Conservation (phyloP, 192 early-diverging fungal species). For the Ambispora gerdemannii region DNA sequence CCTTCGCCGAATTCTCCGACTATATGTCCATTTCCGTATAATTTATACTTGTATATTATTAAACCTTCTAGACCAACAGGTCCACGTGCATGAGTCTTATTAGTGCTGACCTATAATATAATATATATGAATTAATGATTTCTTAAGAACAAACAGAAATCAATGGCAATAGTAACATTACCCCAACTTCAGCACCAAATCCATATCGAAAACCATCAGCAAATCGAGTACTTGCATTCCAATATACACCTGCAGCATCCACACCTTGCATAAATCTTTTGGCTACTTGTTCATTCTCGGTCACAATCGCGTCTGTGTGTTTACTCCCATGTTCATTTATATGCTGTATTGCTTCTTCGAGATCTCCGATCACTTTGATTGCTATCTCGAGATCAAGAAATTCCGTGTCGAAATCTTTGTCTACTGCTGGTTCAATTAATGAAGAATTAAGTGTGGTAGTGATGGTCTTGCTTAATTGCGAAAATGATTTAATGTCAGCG, state of each 20-base stretch:
- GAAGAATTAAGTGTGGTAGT: too few species aligned
- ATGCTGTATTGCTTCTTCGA: slow-evolving; percentile 83
- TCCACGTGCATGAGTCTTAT: slow-evolving; percentile 98
- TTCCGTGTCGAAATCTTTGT: slow-evolving; percentile 84
- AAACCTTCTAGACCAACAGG: slow-evolving; percentile 96
- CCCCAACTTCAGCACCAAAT: slow-evolving; percentile 97
- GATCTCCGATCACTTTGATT: slow-evolving; percentile 68
- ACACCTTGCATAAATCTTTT: slow-evolving; percentile 87
- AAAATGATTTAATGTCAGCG: slow-evolving; percentile 53
- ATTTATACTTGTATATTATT: slow-evolving; percentile 96
- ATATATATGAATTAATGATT: background rate
- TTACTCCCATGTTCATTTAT: slow-evolving; percentile 92
- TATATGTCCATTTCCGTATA: slow-evolving; percentile 87
- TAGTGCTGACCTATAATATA: slow-evolving; percentile 71
- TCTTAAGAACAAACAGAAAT: background rate
- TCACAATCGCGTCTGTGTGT: slow-evolving; percentile 95
- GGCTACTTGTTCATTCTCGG: slow-evolving; percentile 67
- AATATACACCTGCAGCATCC: slow-evolving; percentile 97
- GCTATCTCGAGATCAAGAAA: slow-evolving; percentile 86
- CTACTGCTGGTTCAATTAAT: slow-evolving; percentile 31
- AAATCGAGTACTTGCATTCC: slow-evolving; percentile 94
- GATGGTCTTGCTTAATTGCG: slow-evolving; percentile 32
- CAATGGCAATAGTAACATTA: slow-evolving; percentile 31
- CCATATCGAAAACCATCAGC: slow-evolving; percentile 99
- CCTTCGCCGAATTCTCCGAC: slow-evolving; percentile 77